phyloP scores from a whole-genome alignment of 257 asterid species.

The Voacanga thouarsii region DNA sequence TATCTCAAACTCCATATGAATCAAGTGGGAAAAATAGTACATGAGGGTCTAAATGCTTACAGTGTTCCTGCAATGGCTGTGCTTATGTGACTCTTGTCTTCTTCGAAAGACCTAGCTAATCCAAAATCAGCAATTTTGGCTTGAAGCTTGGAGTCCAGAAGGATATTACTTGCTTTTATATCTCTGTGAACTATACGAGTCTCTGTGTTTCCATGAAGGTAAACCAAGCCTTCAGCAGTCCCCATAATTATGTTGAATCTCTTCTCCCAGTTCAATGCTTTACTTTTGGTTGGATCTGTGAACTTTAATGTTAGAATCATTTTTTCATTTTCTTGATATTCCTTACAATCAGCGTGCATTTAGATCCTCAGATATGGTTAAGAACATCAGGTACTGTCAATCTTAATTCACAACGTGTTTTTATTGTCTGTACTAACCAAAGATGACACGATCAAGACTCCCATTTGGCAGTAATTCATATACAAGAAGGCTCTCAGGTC shows the following conservation, averaged over 20 bases:
- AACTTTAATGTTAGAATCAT: not conserved
- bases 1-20: too few species aligned
- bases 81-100: slow-evolving; percentile 18
- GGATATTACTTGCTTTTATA: slow-evolving; percentile 24
- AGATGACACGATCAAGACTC: slow-evolving; percentile 27
- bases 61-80: slow-evolving; percentile 23
- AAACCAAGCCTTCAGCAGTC: slow-evolving; percentile 22
- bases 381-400: too few species aligned
- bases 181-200: slow-evolving; percentile 18
- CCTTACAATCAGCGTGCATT: too few species aligned
- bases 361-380: too few species aligned
- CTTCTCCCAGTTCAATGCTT: slow-evolving; percentile 18
- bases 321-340: not conserved
- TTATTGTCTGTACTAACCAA: slow-evolving; percentile 2
- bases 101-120: slow-evolving; percentile 19
- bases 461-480: slow-evolving; percentile 20
- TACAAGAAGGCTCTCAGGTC: slow-evolving; percentile 32
- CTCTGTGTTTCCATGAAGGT: slow-evolving; percentile 20
- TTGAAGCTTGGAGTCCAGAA: slow-evolving; percentile 17
- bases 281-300: slow-evolving; percentile 11
- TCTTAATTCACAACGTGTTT: too few species aligned
- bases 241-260: slow-evolving; percentile 18
- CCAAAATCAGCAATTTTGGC: slow-evolving; percentile 23
- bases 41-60: slow-evolving; percentile 4
- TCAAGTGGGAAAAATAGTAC: not conserved